Base-by-base conservation (phyloP, 164 flowering plant species). In the Hamamelis virginiana region DNA sequence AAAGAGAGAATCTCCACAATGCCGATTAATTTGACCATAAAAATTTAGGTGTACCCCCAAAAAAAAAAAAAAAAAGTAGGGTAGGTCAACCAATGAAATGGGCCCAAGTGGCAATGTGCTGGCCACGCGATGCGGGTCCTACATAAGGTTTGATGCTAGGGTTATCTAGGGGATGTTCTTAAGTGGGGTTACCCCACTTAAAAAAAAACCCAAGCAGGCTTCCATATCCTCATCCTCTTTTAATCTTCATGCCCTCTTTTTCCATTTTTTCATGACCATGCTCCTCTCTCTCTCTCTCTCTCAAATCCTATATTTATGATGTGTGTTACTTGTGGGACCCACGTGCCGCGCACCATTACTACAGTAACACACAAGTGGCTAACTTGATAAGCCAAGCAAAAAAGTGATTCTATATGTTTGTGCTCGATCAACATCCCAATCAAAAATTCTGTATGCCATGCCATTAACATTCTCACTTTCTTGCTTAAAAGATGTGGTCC, bases 301-400 rank as follows among this genome's bases (percentile, higher is more conserved):
- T n/a, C n/a, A n/a, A n/a, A n/a, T n/a, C n/a, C n/a, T n/a, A n/a
- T n/a, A n/a, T n/a, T n/a, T n/a, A n/a, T n/a, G n/a, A n/a, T n/a
- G n/a, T n/a, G n/a, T n/a, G n/a, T n/a, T n/a, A n/a, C n/a, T 57
- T 5, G 21, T 28, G 63, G 67, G 67, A 12, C 44, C 48, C 60
- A 61, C 27, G 41, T 70, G 73, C 62, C 23, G 53, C 44, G 44
- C 73, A 70, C 67, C 53, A 56, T 62, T 19, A 62, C 67, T 62
- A 70, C 67, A 62, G 61, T 70, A 46, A 61, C 41, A 23, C 68
- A 65, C 68, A 51, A 65, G 45, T 65, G n/a, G 60, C 44, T 25
- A 65, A 51, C 45, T 52, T 28, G 58, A 50, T 21, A 51, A 13
- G 16, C 58, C 1, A n/a, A 50, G 33, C 5, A 44, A 18, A 50